A percentile compares a stretch with the other conserved stretches of the same genome.
phyloP scores from a whole-genome alignment of 495 filamentous ascomycete species.

The Pyrenula aspistea region DNA sequence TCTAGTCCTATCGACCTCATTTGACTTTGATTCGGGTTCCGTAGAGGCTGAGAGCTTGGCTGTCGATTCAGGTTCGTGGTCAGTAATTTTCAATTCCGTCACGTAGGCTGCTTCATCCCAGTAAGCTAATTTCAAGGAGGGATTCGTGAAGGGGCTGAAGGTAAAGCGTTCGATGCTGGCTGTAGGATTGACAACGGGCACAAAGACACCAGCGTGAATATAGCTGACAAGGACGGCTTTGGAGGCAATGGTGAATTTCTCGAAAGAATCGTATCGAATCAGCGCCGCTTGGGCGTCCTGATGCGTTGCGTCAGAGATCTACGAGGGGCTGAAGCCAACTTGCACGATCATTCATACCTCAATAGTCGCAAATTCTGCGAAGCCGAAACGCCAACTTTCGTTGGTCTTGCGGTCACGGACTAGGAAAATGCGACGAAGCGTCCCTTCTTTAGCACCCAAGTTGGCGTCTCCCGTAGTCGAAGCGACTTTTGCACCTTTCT shows the following conservation, averaged over 20 bases:
- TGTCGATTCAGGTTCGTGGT: slow-evolving; percentile 24
- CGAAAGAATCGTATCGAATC: slow-evolving; percentile 57
- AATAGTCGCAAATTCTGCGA: slow-evolving; percentile 71
- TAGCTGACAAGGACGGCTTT: slow-evolving; percentile 63
- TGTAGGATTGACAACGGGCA: slow-evolving; percentile 52
- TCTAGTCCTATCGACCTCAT: slow-evolving; percentile 52
- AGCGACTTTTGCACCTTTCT: slow-evolving; percentile 54
- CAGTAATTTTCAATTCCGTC: slow-evolving; percentile 49
- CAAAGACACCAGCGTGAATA: slow-evolving; percentile 81
- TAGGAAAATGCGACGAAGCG: slow-evolving; percentile 65
- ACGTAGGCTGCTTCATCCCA: slow-evolving; percentile 77
- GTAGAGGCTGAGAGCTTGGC: slow-evolving; percentile 21
- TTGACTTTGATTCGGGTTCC: slow-evolving; percentile 29
- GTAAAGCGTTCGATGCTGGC: slow-evolving; percentile 47
- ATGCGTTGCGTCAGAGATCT: not conserved
- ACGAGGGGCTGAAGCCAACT: not conserved
- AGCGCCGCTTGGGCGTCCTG: slow-evolving; percentile 72
- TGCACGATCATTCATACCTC: slow-evolving; percentile 22
- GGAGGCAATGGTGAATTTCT: slow-evolving; percentile 79
- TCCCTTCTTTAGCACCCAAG: slow-evolving; percentile 64
- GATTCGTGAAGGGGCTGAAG: slow-evolving; percentile 62
- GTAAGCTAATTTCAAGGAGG: slow-evolving; percentile 59
- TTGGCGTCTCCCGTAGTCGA: slow-evolving; percentile 64
- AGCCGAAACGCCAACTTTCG: slow-evolving; percentile 79
- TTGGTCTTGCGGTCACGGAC: slow-evolving; percentile 63